Evolutionary conservation across 345 rosid species (phyloP).

Genomic region (Sonneratia caseolaris): DNA sequence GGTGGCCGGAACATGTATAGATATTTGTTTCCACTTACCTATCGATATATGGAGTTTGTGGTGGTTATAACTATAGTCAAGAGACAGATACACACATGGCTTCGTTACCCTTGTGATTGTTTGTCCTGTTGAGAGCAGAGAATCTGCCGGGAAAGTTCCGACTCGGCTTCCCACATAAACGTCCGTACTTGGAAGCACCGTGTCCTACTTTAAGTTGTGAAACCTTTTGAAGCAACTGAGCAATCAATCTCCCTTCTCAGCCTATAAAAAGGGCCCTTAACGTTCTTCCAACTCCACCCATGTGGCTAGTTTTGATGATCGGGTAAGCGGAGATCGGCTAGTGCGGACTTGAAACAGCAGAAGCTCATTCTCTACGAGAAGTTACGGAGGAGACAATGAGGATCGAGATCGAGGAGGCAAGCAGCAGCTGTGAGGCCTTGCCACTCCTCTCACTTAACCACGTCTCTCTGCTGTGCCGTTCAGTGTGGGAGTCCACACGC

Average conservation of each 20-base stretch:
- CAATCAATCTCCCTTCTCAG: too few species aligned
- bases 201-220: too few species aligned
- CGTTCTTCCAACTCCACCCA: neutral
- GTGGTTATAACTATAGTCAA: too few species aligned
- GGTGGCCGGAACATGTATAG: too few species aligned
- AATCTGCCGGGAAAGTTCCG: neutral
- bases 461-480: neutral
- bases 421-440: neutral
- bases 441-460: neutral
- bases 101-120: neutral
- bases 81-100: neutral
- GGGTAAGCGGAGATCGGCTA: too few species aligned
- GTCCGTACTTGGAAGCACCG: neutral
- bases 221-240: too few species aligned
- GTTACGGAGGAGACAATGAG: neutral
- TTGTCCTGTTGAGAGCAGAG: neutral
- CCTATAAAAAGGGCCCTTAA: neutral
- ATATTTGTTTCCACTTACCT: too few species aligned
- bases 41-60: too few species aligned
- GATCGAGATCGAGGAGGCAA: neutral
- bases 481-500: neutral
- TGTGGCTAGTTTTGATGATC: too few species aligned
- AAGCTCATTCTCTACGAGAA: neutral
- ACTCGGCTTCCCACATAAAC: neutral
- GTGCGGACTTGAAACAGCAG: neutral